Evolutionary conservation across 805 yeast species (phyloP), one percentile per base, ranked within the genome.

Genomic region (Candida incommunis): DNA sequence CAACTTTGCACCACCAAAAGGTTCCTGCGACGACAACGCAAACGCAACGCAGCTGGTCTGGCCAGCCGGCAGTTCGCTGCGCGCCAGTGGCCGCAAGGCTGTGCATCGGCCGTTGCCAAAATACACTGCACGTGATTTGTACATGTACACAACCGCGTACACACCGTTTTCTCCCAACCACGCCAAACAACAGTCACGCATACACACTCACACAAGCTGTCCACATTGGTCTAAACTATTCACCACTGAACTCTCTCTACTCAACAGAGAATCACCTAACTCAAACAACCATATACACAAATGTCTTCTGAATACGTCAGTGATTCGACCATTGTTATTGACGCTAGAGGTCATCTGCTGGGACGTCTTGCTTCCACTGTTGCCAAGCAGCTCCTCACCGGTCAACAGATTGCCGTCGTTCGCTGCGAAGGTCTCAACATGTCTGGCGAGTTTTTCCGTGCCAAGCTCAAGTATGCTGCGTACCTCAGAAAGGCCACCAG

Each of bases 381-480:
- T 67, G 96, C 99, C 73, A 92, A 92, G 82, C 96, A 92, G 79
- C 72, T 92, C 64, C 82, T 92, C 70, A 82, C 84, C 75, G 99
- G 99, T 64, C 97, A 92, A 79, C 85, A 87, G 74, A 78, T 92
- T 66, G 96, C 88, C 62, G 80, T 92, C 63, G 98, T 92, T 67
- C 86, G 99, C 79, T 77, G 87, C 69, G 99, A 68, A 78, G 84
- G 90, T 63, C 79, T 92, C 71, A 92, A 92, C 92, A 86, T 92
- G 71, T 86, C 96, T 65, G 98, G 98, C 72, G 97, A 92, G 77
- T 88, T 92, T 72, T 92, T 92, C 96, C 88, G 98, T 80, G 86
- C 90, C 82, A 92, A 92, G 78, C 82, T 90, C 74, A 92, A 92
- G 84, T 92, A 87, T 92, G 96, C 88, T 75, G 99, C 94, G 71